Percentiles rank a stretch among this genome's conserved stretches.
Evolutionary conservation across 768 basidiomycete genomes (phyloP).

Genomic region (Kwoniella europaea): DNA sequence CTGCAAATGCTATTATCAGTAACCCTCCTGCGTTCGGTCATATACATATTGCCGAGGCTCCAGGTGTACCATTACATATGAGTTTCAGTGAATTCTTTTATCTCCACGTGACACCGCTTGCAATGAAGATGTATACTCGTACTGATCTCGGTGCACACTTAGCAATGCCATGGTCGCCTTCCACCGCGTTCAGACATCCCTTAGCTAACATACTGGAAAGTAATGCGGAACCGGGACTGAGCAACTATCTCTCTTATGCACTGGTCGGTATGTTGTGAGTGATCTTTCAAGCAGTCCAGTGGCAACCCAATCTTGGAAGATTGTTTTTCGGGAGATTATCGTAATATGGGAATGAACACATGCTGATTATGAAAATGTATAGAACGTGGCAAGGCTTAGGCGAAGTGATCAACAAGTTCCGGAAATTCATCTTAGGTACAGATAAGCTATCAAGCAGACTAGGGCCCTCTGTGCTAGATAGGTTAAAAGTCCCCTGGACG

Average conservation of each 20-base stretch:
- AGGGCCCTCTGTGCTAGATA: constrained; percentile 64
- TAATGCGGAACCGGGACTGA: constrained; percentile 64
- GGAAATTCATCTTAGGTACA: constrained; percentile 62
- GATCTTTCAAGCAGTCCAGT: neutral
- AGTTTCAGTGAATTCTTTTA: constrained; percentile 59
- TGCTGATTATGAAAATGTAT: neutral
- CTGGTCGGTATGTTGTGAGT: constrained; percentile 65
- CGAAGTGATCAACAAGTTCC: constrained; percentile 65
- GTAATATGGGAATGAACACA: neutral
- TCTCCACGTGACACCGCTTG: constrained; percentile 53
- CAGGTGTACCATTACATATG: constrained; percentile 40
- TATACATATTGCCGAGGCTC: constrained; percentile 37
- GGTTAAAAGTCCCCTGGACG: constrained; percentile 67
- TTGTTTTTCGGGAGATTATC: no score
- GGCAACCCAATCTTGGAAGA: neutral
- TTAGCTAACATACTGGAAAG: constrained; percentile 66
- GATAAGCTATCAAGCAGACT: constrained; percentile 61
- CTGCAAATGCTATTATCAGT: constrained; percentile 36
- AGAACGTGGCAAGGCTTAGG: constrained; percentile 61
- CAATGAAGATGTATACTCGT: neutral
- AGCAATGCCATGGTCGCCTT: constrained; percentile 72
- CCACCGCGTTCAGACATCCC: constrained; percentile 65
- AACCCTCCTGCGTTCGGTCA: constrained; percentile 41
- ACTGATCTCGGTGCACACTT: constrained; percentile 6
- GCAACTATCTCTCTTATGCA: constrained; percentile 66